These are phyloP conservation scores for Earliella scabrosa DNA, from an alignment of 1,284 basidiomycete genomes.

Conservation along the genomic window DNA sequence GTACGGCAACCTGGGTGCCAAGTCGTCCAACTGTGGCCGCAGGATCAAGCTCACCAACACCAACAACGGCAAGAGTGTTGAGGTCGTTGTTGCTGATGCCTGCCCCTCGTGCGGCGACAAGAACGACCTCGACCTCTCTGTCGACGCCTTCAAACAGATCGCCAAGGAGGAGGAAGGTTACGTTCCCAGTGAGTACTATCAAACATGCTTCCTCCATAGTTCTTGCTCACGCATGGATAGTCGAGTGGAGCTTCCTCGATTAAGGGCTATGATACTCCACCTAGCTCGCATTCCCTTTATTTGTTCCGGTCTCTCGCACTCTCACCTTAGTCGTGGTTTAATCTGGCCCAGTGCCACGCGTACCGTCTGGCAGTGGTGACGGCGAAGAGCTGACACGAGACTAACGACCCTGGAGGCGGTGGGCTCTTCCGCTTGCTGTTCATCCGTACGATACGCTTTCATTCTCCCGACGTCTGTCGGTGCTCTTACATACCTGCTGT, in stretches of 20 bases:
- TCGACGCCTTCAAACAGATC: constrained; percentile 72
- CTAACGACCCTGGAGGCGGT: constrained; percentile 47
- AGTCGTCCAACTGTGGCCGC: constrained; percentile 68
- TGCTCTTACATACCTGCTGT: constrained; percentile 12
- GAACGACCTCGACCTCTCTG: constrained; percentile 82
- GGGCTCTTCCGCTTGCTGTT: constrained; percentile 29
- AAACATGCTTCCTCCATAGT: not conserved
- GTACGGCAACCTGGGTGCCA: constrained; percentile 53
- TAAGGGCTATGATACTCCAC: constrained; percentile 30
- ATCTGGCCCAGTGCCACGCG: constrained; percentile 16
- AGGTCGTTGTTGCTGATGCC: constrained; percentile 73
- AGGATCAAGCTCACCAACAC: constrained; percentile 68
- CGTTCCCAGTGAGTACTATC: constrained; percentile 56
- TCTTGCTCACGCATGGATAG: constrained; percentile 29
- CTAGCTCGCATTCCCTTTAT: constrained; percentile 9
- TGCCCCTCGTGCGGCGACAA: constrained; percentile 80
- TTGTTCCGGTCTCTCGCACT: constrained; percentile 12
- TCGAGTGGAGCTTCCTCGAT: constrained; percentile 49
- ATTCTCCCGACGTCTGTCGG: constrained; percentile 6
- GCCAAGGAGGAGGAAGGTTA: constrained; percentile 58
- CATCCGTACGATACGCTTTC: constrained; percentile 25
- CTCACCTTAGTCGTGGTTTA: constrained; percentile 23
- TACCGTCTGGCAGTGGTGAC: constrained; percentile 25
- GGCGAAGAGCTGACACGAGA: constrained; percentile 33
- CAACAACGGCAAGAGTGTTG: constrained; percentile 58